A percentile compares a stretch with the other conserved stretches of the same genome.
Evolutionary conservation across 148 eudicot genomes (phyloP).

Genomic region (Camellia granthamiana): DNA sequence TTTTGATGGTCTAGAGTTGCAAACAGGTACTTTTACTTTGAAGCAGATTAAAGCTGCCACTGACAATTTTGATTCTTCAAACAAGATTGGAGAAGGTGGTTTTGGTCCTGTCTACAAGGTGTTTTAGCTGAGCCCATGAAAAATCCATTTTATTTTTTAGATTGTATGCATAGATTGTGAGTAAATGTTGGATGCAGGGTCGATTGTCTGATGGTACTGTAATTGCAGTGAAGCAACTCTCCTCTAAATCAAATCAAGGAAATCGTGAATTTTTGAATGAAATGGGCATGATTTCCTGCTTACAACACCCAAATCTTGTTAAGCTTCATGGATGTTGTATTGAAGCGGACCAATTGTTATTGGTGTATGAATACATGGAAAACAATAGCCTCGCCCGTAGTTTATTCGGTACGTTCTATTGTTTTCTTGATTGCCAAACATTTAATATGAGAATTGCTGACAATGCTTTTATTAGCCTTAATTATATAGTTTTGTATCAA

Average conservation of each 20-base stretch:
- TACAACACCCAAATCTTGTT: slow-evolving; percentile 56
- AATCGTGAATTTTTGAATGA: slow-evolving; percentile 52
- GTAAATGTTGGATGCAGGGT: slow-evolving; percentile 32
- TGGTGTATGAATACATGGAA: slow-evolving; percentile 50
- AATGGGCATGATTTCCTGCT: slow-evolving; percentile 52
- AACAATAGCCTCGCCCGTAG: slow-evolving; percentile 44
- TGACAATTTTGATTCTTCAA: slow-evolving; percentile 38
- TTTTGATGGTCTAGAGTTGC: slow-evolving; percentile 39
- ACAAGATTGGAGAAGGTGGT: slow-evolving; percentile 67
- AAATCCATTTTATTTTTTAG: background rate
- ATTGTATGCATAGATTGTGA: background rate
- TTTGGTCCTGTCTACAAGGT: slow-evolving; percentile 67
- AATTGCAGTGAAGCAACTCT: slow-evolving; percentile 51
- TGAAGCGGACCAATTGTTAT: slow-evolving; percentile 41
- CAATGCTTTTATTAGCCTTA: background rate
- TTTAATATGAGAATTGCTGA: background rate
- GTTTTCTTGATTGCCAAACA: too few relatives aligned
- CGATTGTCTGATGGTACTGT: slow-evolving; percentile 36
- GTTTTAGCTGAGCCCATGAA: background rate
- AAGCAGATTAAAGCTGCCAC: slow-evolving; percentile 49
- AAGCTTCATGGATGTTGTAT: slow-evolving; percentile 54
- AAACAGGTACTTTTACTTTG: slow-evolving; percentile 36
- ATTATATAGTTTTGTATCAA: background rate
- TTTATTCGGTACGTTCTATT: slow-evolving; percentile 31
- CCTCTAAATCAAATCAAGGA: slow-evolving; percentile 47